A percentile compares a stretch with the other conserved stretches of the same genome.
These are phyloP conservation scores for Achaetomium macrosporum DNA, from an alignment of 2,329 filamentous ascomycete genomes.

Conservation along the genomic window DNA sequence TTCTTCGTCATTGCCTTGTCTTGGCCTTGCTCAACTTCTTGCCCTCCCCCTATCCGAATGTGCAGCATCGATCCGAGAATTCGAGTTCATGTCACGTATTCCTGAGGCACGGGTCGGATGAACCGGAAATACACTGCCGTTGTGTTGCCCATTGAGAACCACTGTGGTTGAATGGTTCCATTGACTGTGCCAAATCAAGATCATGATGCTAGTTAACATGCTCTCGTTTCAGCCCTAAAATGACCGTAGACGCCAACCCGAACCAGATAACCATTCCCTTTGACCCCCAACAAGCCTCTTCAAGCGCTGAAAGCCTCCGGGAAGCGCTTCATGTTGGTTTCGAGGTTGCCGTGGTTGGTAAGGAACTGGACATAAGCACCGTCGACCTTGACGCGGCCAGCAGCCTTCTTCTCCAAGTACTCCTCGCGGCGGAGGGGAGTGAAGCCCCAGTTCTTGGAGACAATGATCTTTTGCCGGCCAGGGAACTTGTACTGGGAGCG, in stretches of 20 bases:
- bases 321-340: slow-evolving; percentile 88
- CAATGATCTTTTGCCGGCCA: slow-evolving; percentile 99
- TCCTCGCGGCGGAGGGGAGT: slow-evolving; percentile 96
- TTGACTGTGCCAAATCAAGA: slow-evolving; percentile 27
- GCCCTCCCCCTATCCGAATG: not conserved
- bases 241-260: slow-evolving; percentile 28
- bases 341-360: slow-evolving; percentile 81
- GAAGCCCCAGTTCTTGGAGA: slow-evolving; percentile 99
- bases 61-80: too few species aligned
- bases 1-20: not conserved
- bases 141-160: slow-evolving; percentile 15
- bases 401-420: slow-evolving; percentile 92
- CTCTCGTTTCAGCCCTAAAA: slow-evolving; percentile 26
- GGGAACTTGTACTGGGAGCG: slow-evolving; percentile 99
- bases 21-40: not conserved
- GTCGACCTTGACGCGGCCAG: slow-evolving; percentile 89
- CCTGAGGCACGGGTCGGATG: too few species aligned
- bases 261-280: slow-evolving; percentile 27
- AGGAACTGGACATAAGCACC: slow-evolving; percentile 99
- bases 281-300: slow-evolving; percentile 37
- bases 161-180: slow-evolving; percentile 25
- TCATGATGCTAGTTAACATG: slow-evolving; percentile 27
- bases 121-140: not conserved
- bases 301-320: slow-evolving; percentile 74
- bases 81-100: too few species aligned